These are phyloP conservation scores for Chamaecrista fasciculata DNA, from an alignment of 306 rosid species.

Conservation along the genomic window DNA sequence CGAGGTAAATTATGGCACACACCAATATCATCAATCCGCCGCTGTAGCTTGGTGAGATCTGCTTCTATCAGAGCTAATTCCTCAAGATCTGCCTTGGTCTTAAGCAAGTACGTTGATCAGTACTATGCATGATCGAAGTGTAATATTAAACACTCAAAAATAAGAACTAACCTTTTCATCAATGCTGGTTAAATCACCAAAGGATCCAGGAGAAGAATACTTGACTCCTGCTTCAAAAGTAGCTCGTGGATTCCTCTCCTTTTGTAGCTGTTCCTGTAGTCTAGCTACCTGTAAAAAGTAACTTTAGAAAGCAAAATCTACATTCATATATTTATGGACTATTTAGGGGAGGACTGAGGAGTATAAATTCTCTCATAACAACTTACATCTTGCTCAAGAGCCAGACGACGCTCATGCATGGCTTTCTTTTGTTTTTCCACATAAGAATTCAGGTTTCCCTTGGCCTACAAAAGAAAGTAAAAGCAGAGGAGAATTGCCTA, in stretches of 20 bases:
- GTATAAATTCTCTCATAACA: constrained; percentile 16
- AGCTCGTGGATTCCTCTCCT: constrained; percentile 59
- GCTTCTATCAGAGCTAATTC: constrained; percentile 51
- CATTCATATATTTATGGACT: constrained; percentile 12
- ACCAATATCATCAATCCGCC: constrained; percentile 46
- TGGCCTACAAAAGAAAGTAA: constrained; percentile 44
- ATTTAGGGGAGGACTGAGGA: constrained; percentile 6
- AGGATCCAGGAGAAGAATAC: constrained; percentile 32
- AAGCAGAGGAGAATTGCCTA: constrained; percentile 19
- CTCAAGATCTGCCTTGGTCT: constrained; percentile 63
- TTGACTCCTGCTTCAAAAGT: constrained; percentile 62
- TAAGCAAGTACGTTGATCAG: constrained; percentile 30
- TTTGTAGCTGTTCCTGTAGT: constrained; percentile 68
- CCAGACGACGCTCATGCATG: constrained; percentile 64
- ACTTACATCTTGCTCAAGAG: constrained; percentile 85
- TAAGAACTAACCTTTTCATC: constrained; percentile 45
- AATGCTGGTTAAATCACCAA: constrained; percentile 40
- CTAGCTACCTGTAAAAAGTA: constrained; percentile 59
- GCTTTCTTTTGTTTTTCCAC: constrained; percentile 53
- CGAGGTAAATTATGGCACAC: constrained; percentile 45
- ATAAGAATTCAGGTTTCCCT: constrained; percentile 48
- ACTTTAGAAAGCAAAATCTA: constrained; percentile 16
- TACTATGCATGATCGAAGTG: constrained; percentile 21
- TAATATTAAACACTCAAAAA: constrained; percentile 6
- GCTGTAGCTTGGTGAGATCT: constrained; percentile 43